Conservation (phyloP, 306 rosid genomes). For the Gynostemma pentaphyllum region DNA sequence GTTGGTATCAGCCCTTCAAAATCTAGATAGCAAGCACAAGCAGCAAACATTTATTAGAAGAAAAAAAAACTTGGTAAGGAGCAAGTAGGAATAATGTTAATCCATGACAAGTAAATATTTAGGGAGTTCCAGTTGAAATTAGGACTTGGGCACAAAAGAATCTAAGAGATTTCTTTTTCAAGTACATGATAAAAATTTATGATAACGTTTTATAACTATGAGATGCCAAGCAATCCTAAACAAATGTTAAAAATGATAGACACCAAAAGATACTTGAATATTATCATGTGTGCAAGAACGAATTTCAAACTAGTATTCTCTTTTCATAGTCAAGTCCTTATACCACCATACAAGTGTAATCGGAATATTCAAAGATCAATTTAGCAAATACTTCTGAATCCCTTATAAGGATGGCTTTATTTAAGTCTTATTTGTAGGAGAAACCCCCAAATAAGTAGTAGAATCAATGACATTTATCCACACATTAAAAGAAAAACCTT, state of each 20-base stretch:
- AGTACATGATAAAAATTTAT: neutral
- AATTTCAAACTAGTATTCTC: neutral
- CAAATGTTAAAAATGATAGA: neutral
- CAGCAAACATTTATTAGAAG: neutral
- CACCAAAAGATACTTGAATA: neutral
- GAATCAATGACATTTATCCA: neutral
- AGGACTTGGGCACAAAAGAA: neutral
- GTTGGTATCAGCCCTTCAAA: neutral
- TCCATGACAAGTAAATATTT: constrained; percentile 1
- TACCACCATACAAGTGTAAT: neutral
- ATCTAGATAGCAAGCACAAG: neutral
- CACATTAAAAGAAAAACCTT: neutral
- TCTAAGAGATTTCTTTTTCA: neutral
- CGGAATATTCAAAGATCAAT: neutral
- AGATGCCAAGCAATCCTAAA: neutral
- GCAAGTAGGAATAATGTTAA: neutral
- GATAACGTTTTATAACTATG: neutral
- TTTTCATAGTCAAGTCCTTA: neutral
- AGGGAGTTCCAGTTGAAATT: neutral
- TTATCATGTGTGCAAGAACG: neutral
- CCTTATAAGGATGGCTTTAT: neutral
- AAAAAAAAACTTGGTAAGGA: neutral
- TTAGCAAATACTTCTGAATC: neutral
- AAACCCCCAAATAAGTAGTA: neutral
- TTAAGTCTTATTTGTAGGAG: neutral